A percentile compares a stretch with the other conserved stretches of the same genome.
Conservation (phyloP, 257 asterid species). For the Solanum commersonii region DNA sequence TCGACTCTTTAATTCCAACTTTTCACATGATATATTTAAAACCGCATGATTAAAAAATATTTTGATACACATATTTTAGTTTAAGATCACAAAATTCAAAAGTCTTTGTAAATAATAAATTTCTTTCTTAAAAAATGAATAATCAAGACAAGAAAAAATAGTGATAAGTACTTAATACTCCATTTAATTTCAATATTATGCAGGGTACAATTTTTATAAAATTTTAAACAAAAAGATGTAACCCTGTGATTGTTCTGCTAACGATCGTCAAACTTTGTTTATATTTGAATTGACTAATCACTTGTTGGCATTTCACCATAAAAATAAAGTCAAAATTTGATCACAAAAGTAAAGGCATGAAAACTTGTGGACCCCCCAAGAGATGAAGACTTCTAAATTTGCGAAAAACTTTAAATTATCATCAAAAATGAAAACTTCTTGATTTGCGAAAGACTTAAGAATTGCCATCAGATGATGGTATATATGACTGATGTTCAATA, state of each 20-base stretch:
- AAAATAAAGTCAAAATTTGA: too few species aligned
- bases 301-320: too few species aligned
- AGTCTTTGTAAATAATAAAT: background rate
- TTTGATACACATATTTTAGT: background rate
- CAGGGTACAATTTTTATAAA: too few species aligned
- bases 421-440: too few species aligned
- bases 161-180: background rate
- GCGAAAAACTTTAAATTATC: too few species aligned
- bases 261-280: background rate
- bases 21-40: background rate
- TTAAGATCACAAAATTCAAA: background rate
- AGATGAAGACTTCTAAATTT: too few species aligned
- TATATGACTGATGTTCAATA: too few species aligned
- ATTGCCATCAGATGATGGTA: too few species aligned
- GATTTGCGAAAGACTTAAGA: too few species aligned
- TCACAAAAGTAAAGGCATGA: too few species aligned
- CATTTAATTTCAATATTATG: background rate
- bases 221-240: background rate
- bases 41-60: fast-evolving
- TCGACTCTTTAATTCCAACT: too few species aligned
- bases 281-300: background rate
- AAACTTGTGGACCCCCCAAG: background rate
- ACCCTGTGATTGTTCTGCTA: too few species aligned
- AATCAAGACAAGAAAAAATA: background rate
- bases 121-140: background rate